Conservation (phyloP, 169 alveolate species). For the Plasmodium inui region DNA sequence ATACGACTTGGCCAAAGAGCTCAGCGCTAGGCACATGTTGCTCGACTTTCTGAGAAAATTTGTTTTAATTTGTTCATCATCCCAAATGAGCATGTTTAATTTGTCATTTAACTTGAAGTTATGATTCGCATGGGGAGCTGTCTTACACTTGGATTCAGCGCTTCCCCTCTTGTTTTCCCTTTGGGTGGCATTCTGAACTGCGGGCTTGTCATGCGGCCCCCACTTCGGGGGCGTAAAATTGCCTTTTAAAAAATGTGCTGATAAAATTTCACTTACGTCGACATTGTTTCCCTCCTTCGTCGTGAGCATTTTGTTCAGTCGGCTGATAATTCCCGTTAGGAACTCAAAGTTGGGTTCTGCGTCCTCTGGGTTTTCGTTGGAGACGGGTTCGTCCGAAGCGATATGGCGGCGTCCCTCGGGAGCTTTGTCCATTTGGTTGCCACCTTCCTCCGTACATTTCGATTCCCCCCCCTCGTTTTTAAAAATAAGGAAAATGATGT, state of each 20-base stretch:
- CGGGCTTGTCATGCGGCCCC: background rate
- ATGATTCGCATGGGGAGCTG: background rate
- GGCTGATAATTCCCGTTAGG: constrained; percentile 9
- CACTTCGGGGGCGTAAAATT: background rate
- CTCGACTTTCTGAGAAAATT: constrained; percentile 73
- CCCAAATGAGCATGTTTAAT: constrained; percentile 36
- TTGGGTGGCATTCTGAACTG: background rate
- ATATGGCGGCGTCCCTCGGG: background rate
- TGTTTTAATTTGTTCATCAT: constrained; percentile 23
- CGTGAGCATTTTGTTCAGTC: constrained; percentile 4
- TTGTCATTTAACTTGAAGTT: constrained; percentile 41
- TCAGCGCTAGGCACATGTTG: constrained; percentile 72
- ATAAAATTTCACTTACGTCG: constrained; percentile 29
- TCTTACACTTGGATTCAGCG: background rate
- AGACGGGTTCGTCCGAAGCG: background rate
- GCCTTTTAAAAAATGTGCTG: constrained; percentile 2
- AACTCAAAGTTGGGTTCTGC: background rate
- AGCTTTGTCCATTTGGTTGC: background rate
- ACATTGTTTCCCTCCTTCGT: constrained; percentile 11
- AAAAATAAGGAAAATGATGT: constrained; percentile 59
- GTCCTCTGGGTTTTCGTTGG: background rate
- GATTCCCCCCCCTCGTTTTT: constrained; percentile 13
- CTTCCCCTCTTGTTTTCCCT: background rate
- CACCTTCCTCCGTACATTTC: background rate
- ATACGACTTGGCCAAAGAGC: constrained; percentile 50